A percentile compares a stretch with the other conserved stretches of the same genome.
phyloP scores from a whole-genome alignment of 176 grass and related monocot species.

The Oryza punctata region DNA sequence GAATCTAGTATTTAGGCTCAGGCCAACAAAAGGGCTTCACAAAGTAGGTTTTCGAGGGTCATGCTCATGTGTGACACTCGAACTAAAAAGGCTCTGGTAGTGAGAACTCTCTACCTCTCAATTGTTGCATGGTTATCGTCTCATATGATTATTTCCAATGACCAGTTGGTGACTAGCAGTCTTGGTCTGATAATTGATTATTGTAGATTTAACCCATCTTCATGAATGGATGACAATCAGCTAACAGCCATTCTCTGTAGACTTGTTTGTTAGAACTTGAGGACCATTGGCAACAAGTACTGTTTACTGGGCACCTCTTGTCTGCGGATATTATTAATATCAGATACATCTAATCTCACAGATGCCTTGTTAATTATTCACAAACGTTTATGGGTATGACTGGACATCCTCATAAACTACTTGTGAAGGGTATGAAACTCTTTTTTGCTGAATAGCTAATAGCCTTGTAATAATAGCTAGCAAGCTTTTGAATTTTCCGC shows the following conservation, averaged over 20 bases:
- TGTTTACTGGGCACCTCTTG: background rate
- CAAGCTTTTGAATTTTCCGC: background rate
- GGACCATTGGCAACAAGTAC: background rate
- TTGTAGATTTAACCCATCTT: constrained; percentile 19
- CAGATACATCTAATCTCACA: background rate
- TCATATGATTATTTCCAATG: constrained; percentile 7
- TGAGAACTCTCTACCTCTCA: background rate
- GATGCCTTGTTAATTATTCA: background rate
- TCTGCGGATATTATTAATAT: background rate
- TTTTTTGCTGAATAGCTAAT: background rate
- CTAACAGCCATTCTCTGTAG: background rate
- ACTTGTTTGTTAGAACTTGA: background rate
- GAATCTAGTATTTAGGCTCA: background rate
- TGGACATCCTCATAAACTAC: background rate
- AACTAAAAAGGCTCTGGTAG: background rate
- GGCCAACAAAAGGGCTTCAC: background rate
- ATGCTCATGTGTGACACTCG: background rate
- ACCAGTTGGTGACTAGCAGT: background rate
- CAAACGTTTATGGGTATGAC: background rate
- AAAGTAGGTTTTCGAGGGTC: background rate
- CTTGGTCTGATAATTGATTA: constrained; percentile 5
- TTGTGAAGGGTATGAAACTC: background rate
- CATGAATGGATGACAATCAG: constrained; percentile 2
- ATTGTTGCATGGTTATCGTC: background rate
- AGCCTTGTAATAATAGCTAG: background rate